Evolutionary conservation across 1,284 basidiomycete species (phyloP), one percentile per base, ranked within the genome.

Genomic region (Apiotrichum veenhuisii): DNA sequence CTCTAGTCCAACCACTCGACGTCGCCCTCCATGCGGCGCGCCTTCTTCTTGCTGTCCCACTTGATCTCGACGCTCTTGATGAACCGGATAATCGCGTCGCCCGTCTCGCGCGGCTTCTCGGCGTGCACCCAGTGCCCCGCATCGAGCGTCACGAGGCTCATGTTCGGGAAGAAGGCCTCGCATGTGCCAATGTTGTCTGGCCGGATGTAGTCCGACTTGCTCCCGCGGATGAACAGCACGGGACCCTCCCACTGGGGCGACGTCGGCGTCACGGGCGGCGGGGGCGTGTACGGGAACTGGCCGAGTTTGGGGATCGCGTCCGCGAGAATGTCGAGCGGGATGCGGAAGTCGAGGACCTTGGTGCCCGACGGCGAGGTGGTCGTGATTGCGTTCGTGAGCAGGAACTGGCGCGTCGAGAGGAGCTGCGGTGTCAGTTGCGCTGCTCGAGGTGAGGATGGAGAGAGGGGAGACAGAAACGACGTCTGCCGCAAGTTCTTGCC

Each of bases 221-320:
- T 69, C 10, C 81, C 82, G 58, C 82, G 82, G 54, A 83, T 62
- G 66, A 83, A 82, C 27, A 83, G 64, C 1, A 79, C 76, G 8
- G 79, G 78, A 0, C 80, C 79, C 3, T 69, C 53, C 74, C 77
- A 83, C 27, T 55, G 50, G 34, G 53, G 44, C 12, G 50, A 41
- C 47, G 49, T 54, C 59, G 67, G 47, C 2, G 43, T 34, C 17
- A 62, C 42, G 41, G 72, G 58, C 23, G 65, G 61, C 27, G 64
- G 52, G 57, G 67, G 74, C 17, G 64, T 62, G 65, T 78, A 82
- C 0, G 82, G 82, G 62, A 83, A 83, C 34, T 77, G 72, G 30
- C 82, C 82, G 37, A 83, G 80, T 25, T 74, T 66, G 0, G 70
- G 68, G 26, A 83, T 78, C n/a, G 77, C 67, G 9, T 64, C 64